Conservation (phyloP, 257 asterid genomes). For the Solanum pimpinellifolium region DNA sequence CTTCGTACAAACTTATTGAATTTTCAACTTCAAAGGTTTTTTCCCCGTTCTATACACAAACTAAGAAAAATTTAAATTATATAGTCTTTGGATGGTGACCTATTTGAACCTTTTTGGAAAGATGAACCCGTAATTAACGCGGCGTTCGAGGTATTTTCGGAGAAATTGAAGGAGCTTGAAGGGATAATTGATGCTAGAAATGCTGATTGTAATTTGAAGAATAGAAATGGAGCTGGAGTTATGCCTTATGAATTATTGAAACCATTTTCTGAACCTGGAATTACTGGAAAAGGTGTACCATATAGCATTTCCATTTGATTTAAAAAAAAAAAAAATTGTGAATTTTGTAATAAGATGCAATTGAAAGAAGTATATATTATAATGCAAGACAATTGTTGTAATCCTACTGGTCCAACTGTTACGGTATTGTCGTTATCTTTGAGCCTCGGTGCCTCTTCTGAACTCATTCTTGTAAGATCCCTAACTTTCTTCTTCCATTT, state of each 20-base stretch:
- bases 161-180: too few relatives aligned
- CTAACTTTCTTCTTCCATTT: background rate
- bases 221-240: constrained; percentile 69
- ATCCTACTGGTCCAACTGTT: background rate
- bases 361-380: background rate
- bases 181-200: constrained; percentile 41
- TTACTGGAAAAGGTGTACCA: constrained; percentile 68
- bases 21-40: too few relatives aligned
- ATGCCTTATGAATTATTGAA: constrained; percentile 59
- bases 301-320: constrained; percentile 64
- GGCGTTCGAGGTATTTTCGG: too few relatives aligned
- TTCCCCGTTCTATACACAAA: too few relatives aligned
- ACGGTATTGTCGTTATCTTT: background rate
- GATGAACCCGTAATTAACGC: too few relatives aligned
- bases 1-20: too few relatives aligned
- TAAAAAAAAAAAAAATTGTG: background rate
- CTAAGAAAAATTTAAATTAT: too few relatives aligned
- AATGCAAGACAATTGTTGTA: background rate
- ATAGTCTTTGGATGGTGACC: too few relatives aligned
- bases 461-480: background rate
- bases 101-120: too few relatives aligned
- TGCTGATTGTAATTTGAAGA: constrained; percentile 13
- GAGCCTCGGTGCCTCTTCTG: background rate
- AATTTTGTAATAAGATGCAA: background rate
- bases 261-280: constrained; percentile 59